Conservation (phyloP, 768 basidiomycete species). For the Crepidotus variabilis region DNA sequence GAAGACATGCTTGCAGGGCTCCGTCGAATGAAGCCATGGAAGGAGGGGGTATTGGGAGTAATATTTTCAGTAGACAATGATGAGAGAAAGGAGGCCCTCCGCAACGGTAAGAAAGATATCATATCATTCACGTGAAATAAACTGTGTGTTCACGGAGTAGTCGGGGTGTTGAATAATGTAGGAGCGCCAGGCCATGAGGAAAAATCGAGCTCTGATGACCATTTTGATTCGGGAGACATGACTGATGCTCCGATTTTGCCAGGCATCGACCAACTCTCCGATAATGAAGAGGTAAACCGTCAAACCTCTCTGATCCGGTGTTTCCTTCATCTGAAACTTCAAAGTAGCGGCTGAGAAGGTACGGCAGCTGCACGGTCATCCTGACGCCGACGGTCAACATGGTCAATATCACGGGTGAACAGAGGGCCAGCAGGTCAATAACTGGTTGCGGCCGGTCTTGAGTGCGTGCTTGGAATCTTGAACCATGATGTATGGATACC, state of each 20-base stretch:
- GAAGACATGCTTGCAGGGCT: constrained; percentile 26
- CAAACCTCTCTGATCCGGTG: constrained; percentile 10
- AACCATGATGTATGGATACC: constrained; percentile 15
- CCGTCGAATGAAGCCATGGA: constrained; percentile 29
- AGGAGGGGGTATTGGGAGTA: constrained; percentile 17
- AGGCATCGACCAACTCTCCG: constrained; percentile 23
- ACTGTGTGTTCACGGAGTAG: constrained; percentile 14
- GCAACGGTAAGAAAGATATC: constrained; percentile 20
- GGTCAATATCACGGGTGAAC: constrained; percentile 26
- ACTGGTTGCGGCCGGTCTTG: constrained; percentile 31
- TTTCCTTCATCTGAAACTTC: constrained; percentile 7
- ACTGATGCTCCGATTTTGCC: constrained; percentile 18
- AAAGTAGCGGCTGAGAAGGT: constrained; percentile 24
- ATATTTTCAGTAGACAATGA: constrained; percentile 15
- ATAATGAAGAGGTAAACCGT: constrained; percentile 21
- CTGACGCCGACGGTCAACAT: constrained; percentile 29
- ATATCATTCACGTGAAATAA: constrained; percentile 18
- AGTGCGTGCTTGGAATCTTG: constrained; percentile 31
- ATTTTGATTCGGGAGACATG: constrained; percentile 16
- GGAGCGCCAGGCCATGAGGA: constrained; percentile 20
- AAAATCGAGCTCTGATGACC: constrained; percentile 17
- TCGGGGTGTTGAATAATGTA: constrained; percentile 15
- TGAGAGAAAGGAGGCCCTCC: constrained; percentile 16
- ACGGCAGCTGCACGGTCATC: constrained; percentile 31
- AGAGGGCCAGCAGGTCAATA: constrained; percentile 27